A percentile compares a stretch with the other conserved stretches of the same genome.
Conservation (phyloP, 306 rosid species). For the Vachellia pachyceras region DNA sequence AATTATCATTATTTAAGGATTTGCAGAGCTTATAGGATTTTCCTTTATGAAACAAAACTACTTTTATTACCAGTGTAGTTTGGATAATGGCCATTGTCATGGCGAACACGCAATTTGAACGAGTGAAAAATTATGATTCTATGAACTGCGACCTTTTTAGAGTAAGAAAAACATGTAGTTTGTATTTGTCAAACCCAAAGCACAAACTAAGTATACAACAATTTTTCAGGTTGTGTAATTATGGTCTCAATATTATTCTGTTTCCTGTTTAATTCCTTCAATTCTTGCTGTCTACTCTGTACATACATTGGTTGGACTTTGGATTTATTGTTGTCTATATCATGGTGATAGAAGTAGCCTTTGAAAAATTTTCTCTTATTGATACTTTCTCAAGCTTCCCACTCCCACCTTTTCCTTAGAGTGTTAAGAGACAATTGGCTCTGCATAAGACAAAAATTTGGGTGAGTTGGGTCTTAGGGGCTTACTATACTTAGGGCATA, state of each 20-base stretch:
- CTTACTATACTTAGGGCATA: too few relatives aligned
- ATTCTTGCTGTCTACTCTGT: not conserved
- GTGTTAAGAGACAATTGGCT: not conserved
- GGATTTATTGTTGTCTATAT: conserved; percentile 14
- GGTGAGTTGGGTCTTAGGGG: not conserved
- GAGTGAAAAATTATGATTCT: not conserved
- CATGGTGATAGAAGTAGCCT: not conserved
- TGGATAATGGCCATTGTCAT: conserved; percentile 14
- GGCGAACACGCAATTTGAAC: conserved; percentile 2
- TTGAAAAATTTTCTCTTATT: conserved; percentile 2
- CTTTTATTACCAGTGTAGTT: not conserved
- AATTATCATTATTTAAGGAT: not conserved
- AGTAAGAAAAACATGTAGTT: not conserved
- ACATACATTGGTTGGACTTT: not conserved
- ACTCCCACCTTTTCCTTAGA: not conserved
- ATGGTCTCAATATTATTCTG: not conserved
- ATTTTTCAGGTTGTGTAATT: not conserved
- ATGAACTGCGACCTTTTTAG: not conserved
- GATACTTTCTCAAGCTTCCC: conserved; percentile 16
- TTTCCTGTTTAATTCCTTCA: not conserved
- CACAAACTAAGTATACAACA: not conserved
- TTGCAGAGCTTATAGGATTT: not conserved
- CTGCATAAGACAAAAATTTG: not conserved
- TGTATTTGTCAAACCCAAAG: not conserved
- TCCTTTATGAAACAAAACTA: not conserved